Evolutionary conservation across 2,329 filamentous ascomycete species (phyloP).

Genomic region (Xylaria digitata): DNA sequence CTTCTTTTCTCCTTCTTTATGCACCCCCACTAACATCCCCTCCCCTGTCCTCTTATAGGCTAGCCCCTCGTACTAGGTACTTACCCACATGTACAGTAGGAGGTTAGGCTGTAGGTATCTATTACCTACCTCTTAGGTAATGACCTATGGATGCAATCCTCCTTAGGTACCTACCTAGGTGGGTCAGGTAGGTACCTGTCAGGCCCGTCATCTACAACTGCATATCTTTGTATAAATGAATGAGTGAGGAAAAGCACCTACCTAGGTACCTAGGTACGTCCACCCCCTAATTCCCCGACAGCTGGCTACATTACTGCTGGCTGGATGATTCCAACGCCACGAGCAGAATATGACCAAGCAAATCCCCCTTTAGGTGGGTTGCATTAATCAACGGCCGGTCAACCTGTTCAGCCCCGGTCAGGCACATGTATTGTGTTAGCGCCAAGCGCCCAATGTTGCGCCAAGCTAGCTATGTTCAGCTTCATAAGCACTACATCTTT

Average conservation of each 20-base stretch:
- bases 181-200: no score
- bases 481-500: slow-evolving; percentile 35
- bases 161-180: no score
- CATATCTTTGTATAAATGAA: slow-evolving; percentile 26
- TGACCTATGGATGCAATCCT: no score
- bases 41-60: slow-evolving; percentile 7
- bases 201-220: slow-evolving; percentile 7
- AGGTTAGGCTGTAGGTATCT: no score
- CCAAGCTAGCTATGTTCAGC: slow-evolving; percentile 31
- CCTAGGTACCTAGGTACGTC: no score
- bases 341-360: not conserved
- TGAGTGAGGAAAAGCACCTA: not conserved
- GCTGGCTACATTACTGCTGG: not conserved
- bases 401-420: slow-evolving; percentile 35
- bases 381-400: slow-evolving; percentile 35
- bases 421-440: slow-evolving; percentile 30
- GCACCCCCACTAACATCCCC: slow-evolving; percentile 23
- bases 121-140: no score
- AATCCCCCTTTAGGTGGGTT: slow-evolving; percentile 29
- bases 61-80: slow-evolving; percentile 9
- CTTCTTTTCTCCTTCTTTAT: not conserved
- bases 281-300: slow-evolving; percentile 22
- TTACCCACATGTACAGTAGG: no score
- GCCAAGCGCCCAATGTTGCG: slow-evolving; percentile 32
- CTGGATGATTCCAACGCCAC: slow-evolving; percentile 5